These are phyloP conservation scores for Talaromyces albobiverticillius DNA, from an alignment of 2,329 filamentous ascomycete species.

Conservation along the genomic window DNA sequence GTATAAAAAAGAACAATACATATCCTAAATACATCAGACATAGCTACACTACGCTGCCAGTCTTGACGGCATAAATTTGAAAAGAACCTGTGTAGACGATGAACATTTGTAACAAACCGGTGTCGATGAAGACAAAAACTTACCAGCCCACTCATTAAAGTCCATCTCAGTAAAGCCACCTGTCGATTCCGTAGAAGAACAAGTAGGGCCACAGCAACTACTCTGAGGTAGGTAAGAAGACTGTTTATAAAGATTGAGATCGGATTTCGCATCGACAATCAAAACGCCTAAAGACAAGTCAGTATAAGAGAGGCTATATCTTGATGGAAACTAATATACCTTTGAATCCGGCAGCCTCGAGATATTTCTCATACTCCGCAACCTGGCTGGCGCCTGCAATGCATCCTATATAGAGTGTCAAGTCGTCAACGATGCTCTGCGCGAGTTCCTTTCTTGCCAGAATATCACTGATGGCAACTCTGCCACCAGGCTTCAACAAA, in stretches of 20 bases:
- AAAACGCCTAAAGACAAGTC: constrained; percentile 2
- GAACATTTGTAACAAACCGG: constrained; percentile 4
- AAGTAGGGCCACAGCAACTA: constrained; percentile 18
- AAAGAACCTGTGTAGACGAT: constrained; percentile 39
- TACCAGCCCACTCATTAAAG: constrained; percentile 53
- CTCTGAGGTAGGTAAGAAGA: constrained; percentile 10
- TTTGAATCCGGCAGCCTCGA: constrained; percentile 52
- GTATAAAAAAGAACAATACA: too few species aligned
- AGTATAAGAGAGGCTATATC: background rate
- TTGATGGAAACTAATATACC: constrained; percentile 30
- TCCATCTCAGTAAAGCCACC: constrained; percentile 32
- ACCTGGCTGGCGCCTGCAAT: constrained; percentile 57
- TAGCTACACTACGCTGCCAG: too few species aligned
- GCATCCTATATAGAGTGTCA: constrained; percentile 60
- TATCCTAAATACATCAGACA: too few species aligned
- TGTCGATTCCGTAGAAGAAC: background rate
- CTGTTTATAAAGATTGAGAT: constrained; percentile 9
- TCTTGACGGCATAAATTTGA: constrained; percentile 52
- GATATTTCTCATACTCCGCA: constrained; percentile 51
- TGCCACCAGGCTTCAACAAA: constrained; percentile 55
- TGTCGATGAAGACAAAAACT: constrained; percentile 29
- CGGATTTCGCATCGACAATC: constrained; percentile 3
- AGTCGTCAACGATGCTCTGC: constrained; percentile 45
- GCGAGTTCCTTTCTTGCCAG: constrained; percentile 52
- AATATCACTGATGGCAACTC: constrained; percentile 61